Conservation (phyloP, 805 yeast species). For the Lipomyces sp. region DNA sequence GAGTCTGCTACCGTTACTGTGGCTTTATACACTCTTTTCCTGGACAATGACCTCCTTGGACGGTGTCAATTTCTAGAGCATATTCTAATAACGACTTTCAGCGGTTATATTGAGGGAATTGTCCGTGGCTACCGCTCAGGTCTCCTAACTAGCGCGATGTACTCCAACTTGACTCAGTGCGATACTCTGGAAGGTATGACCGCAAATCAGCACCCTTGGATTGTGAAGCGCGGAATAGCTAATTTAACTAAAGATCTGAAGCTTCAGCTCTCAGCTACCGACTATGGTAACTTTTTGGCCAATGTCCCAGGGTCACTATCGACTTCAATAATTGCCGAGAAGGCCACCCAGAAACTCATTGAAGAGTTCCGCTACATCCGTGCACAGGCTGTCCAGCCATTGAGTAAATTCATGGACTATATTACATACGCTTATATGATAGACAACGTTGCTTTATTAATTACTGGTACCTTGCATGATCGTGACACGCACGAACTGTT, state of each 20-base stretch:
- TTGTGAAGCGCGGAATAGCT: background rate
- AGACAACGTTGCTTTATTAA: slow-evolving; percentile 93
- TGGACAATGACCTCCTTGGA: background rate
- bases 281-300: slow-evolving; percentile 87
- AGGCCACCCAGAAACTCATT: slow-evolving; percentile 72
- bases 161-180: slow-evolving; percentile 92
- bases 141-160: slow-evolving; percentile 74
- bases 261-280: slow-evolving; percentile 92
- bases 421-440: slow-evolving; percentile 98
- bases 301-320: slow-evolving; percentile 82
- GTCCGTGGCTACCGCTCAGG: slow-evolving; percentile 94
- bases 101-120: slow-evolving; percentile 91
- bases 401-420: slow-evolving; percentile 84
- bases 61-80: background rate
- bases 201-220: background rate
- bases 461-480: slow-evolving; percentile 95
- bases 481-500: slow-evolving; percentile 88
- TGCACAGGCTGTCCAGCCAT: slow-evolving; percentile 79
- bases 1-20: too few species aligned
- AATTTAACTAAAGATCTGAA: slow-evolving; percentile 65
- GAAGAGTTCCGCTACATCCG: slow-evolving; percentile 84
- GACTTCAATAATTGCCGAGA: slow-evolving; percentile 83
- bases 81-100: slow-evolving; percentile 13
- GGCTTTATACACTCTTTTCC: background rate
- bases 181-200: slow-evolving; percentile 71